Conservation (phyloP, 2,329 filamentous ascomycete species). For the Colletotrichum karsti region DNA sequence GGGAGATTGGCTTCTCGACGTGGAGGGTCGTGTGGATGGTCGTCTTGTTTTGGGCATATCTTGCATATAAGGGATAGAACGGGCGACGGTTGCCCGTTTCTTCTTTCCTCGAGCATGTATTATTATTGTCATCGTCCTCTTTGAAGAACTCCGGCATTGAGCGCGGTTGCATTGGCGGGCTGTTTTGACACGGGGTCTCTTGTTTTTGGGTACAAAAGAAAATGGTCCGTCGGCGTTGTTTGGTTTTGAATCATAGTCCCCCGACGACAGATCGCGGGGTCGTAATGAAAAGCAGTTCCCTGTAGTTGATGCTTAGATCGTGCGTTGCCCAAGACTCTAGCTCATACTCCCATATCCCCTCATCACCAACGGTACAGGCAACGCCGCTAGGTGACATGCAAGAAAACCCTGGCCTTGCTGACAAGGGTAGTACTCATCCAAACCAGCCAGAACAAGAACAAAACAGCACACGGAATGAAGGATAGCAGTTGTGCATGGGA, state of each 20-base stretch:
- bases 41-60: conserved; percentile 70
- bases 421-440: too few species aligned
- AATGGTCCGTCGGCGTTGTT: conserved; percentile 7
- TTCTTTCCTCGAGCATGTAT: not conserved
- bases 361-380: too few species aligned
- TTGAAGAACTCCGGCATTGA: not conserved
- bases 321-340: too few species aligned
- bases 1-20: conserved; percentile 69
- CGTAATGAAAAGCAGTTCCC: not conserved
- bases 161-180: conserved; percentile 20
- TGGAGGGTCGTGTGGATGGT: conserved; percentile 72
- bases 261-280: not conserved
- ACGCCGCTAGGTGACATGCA: too few species aligned
- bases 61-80: conserved; percentile 69
- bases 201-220: not conserved
- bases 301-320: too few species aligned
- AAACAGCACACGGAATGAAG: too few species aligned
- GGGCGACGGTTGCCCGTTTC: not conserved
- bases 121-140: not conserved
- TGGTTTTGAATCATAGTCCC: conserved; percentile 1
- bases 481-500: too few species aligned
- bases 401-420: too few species aligned
- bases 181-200: conserved; percentile 3
- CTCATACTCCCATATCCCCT: too few species aligned
- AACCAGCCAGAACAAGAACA: too few species aligned